These are phyloP conservation scores for Torulaspora maleeae DNA, from an alignment of 805 yeast species.

Conservation along the genomic window DNA sequence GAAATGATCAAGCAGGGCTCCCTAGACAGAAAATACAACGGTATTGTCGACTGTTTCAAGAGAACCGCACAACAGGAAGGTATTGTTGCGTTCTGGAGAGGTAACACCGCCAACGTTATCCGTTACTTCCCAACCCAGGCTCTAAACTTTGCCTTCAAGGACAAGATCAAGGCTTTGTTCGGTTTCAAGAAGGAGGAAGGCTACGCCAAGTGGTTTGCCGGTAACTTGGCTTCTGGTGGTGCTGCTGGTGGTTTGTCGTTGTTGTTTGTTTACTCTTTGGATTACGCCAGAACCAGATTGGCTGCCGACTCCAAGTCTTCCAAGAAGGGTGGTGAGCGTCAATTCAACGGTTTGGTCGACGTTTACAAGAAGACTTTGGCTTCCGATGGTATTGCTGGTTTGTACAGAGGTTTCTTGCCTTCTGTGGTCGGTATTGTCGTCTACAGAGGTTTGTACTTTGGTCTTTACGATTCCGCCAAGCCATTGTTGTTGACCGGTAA, in stretches of 20 bases:
- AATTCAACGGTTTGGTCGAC: slow-evolving; percentile 90
- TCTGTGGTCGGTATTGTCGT: slow-evolving; percentile 91
- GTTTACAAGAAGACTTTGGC: slow-evolving; percentile 90
- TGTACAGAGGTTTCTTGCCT: slow-evolving; percentile 96
- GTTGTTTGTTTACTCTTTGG: slow-evolving; percentile 90
- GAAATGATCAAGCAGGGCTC: slow-evolving; percentile 96
- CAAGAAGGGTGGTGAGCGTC: slow-evolving; percentile 73
- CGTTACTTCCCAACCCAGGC: slow-evolving; percentile 99
- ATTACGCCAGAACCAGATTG: slow-evolving; percentile 95
- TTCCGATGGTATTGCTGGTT: slow-evolving; percentile 91
- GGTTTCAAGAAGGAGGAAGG: slow-evolving; percentile 86
- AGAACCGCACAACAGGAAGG: slow-evolving; percentile 91
- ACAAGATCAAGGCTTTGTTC: slow-evolving; percentile 84
- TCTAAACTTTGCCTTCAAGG: slow-evolving; percentile 94
- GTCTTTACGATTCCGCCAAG: slow-evolving; percentile 89
- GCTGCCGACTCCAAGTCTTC: slow-evolving; percentile 78
- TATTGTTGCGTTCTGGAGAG: slow-evolving; percentile 88
- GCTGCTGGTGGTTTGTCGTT: slow-evolving; percentile 93
- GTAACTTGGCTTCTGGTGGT: slow-evolving; percentile 98
- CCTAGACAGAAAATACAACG: slow-evolving; percentile 70
- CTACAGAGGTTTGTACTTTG: slow-evolving; percentile 96
- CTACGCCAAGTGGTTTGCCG: slow-evolving; percentile 88
- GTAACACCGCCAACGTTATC: slow-evolving; percentile 95
- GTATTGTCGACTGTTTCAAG: slow-evolving; percentile 85
- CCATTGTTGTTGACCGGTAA: slow-evolving; percentile 88